Evolutionary conservation across 163 green algal species (phyloP).

Genomic region (Smithsoniella earleae): DNA sequence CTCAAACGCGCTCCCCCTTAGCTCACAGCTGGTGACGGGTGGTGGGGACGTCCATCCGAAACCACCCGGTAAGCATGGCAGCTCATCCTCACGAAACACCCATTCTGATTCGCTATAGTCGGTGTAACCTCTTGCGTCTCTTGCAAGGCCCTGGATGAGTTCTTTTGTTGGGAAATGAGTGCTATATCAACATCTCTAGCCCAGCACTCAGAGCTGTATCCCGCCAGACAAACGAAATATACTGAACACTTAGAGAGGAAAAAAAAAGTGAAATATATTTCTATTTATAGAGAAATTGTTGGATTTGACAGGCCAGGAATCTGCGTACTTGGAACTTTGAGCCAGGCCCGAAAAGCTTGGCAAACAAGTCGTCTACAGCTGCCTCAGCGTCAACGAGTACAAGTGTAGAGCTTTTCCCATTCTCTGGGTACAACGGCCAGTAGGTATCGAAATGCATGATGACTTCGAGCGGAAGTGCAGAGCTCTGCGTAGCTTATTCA

Average conservation of each 20-base stretch:
- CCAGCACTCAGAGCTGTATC: too few relatives aligned
- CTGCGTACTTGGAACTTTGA: conserved; percentile 4
- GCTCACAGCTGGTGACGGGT: background rate
- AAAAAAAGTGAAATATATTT: too few relatives aligned
- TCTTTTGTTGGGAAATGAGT: too few relatives aligned
- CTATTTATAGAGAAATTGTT: too few relatives aligned
- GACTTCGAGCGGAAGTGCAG: too few relatives aligned
- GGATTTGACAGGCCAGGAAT: too few relatives aligned
- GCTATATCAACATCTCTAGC: too few relatives aligned
- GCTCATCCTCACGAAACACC: background rate
- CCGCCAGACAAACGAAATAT: too few relatives aligned
- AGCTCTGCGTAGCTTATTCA: too few relatives aligned
- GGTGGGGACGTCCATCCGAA: background rate
- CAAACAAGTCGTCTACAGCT: conserved; percentile 20
- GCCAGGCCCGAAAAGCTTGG: background rate
- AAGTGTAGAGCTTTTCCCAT: conserved; percentile 7
- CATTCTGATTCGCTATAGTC: conserved; percentile 23
- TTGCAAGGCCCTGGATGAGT: background rate
- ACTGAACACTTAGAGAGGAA: too few relatives aligned
- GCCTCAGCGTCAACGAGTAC: conserved; percentile 15
- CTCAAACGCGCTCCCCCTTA: background rate
- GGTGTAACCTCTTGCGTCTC: conserved; percentile 9
- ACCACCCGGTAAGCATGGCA: conserved; percentile 15
- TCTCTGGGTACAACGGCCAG: conserved; percentile 11
- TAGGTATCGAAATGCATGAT: conserved; percentile 1